Evolutionary conservation across 495 filamentous ascomycete genomes (phyloP).

Genomic region (Penicillium crystallinum): DNA sequence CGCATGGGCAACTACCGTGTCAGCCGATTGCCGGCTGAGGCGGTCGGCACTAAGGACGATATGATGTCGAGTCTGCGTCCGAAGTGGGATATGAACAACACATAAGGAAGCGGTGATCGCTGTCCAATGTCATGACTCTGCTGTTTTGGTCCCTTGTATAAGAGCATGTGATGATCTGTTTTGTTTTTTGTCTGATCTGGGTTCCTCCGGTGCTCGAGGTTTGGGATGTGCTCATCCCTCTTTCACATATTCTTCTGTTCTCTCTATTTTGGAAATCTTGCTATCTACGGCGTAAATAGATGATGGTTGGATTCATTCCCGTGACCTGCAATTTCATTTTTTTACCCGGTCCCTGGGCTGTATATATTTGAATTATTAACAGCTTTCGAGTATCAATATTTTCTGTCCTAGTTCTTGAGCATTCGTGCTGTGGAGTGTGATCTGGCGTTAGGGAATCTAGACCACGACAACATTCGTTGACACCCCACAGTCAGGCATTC

Average conservation of each 20-base stretch:
- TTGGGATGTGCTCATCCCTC: not conserved
- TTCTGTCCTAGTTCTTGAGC: no score
- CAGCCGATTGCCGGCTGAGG: slow-evolving; percentile 74
- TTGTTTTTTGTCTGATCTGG: slow-evolving; percentile 6
- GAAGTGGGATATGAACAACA: slow-evolving; percentile 61
- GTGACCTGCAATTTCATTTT: slow-evolving; percentile 13
- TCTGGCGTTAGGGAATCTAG: not conserved
- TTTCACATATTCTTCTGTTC: not conserved
- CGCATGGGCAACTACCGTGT: slow-evolving; percentile 86
- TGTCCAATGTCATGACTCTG: slow-evolving; percentile 28
- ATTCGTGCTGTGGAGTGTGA: no score
- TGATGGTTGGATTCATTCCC: slow-evolving; percentile 14
- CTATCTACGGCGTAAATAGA: slow-evolving; percentile 27
- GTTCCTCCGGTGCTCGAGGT: not conserved
- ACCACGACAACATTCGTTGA: not conserved
- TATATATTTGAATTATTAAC: not conserved
- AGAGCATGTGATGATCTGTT: slow-evolving; percentile 30
- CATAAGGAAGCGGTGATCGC: slow-evolving; percentile 1
- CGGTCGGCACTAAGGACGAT: slow-evolving; percentile 76
- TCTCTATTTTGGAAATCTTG: slow-evolving; percentile 9
- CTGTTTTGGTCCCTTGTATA: slow-evolving; percentile 25
- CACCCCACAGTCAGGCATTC: no score
- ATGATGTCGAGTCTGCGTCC: slow-evolving; percentile 68
- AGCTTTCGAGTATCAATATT: no score
- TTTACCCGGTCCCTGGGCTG: slow-evolving; percentile 1